Conservation (phyloP, 2,329 filamentous ascomycete genomes). For the Xylariaceae sp. region DNA sequence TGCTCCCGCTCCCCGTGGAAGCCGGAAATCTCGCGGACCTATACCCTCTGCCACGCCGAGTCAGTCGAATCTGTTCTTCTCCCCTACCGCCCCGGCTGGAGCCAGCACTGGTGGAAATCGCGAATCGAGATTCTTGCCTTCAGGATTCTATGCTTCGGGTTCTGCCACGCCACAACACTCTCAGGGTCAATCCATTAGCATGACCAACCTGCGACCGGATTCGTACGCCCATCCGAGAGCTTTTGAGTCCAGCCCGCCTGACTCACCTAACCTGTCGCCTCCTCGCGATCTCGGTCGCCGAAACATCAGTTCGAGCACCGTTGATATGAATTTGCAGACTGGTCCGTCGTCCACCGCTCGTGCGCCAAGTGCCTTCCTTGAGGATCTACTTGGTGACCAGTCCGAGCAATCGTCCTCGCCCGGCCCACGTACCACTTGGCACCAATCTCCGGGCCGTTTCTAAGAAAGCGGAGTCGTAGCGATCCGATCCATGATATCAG, state of each 20-base stretch:
- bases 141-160: constrained; percentile 82
- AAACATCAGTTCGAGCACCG: constrained; percentile 57
- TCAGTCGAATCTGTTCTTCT: constrained; percentile 81
- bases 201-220: constrained; percentile 57
- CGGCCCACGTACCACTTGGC: constrained; percentile 26
- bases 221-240: constrained; percentile 47
- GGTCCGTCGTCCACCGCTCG: constrained; percentile 53
- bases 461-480: background rate
- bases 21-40: constrained; percentile 49
- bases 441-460: constrained; percentile 22
- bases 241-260: constrained; percentile 54
- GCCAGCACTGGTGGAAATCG: constrained; percentile 51
- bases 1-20: constrained; percentile 44
- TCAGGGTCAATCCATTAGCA: constrained; percentile 51
- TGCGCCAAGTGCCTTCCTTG: constrained; percentile 82
- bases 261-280: constrained; percentile 54
- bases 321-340: constrained; percentile 54
- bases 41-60: constrained; percentile 53
- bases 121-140: constrained; percentile 75
- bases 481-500: background rate
- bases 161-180: constrained; percentile 45
- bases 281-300: constrained; percentile 30
- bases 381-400: constrained; percentile 81
- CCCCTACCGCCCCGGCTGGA: constrained; percentile 70
- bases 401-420: constrained; percentile 45